Evolutionary conservation across 2,329 filamentous ascomycete genomes (phyloP).

Genomic region (Phyllosticta ampelicida): DNA sequence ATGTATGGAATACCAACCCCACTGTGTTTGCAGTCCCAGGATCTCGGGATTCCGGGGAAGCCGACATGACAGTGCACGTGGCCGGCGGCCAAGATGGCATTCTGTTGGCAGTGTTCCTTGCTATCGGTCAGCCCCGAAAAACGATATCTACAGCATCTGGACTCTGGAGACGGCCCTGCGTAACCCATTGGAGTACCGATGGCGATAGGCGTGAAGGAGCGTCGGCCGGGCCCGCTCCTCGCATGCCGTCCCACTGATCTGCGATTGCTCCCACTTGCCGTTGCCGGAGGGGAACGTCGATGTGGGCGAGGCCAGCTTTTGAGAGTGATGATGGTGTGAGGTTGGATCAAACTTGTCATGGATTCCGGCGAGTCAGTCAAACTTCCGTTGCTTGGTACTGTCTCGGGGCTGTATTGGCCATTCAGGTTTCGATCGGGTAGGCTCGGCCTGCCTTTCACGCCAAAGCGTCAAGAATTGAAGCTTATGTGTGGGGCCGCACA

Average conservation of each 20-base stretch:
- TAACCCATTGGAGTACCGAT: neutral
- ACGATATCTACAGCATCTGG: neutral
- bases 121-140: neutral
- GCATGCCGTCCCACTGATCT: neutral
- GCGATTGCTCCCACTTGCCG: neutral
- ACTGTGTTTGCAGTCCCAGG: neutral
- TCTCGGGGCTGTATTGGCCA: neutral
- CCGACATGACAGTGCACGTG: neutral
- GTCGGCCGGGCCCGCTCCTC: neutral
- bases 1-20: neutral
- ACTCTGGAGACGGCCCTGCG: neutral
- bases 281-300: neutral
- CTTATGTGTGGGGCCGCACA: neutral
- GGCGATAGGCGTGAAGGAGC: neutral
- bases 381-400: neutral
- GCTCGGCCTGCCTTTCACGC: neutral
- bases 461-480: constrained; percentile 2
- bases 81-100: neutral
- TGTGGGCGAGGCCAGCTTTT: neutral
- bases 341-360: neutral
- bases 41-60: neutral
- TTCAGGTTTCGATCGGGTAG: neutral
- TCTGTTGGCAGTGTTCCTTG: neutral
- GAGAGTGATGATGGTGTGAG: neutral
- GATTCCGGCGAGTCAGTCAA: neutral